Evolutionary conservation across 495 filamentous ascomycete species (phyloP).

Genomic region (Bacidia rubella): DNA sequence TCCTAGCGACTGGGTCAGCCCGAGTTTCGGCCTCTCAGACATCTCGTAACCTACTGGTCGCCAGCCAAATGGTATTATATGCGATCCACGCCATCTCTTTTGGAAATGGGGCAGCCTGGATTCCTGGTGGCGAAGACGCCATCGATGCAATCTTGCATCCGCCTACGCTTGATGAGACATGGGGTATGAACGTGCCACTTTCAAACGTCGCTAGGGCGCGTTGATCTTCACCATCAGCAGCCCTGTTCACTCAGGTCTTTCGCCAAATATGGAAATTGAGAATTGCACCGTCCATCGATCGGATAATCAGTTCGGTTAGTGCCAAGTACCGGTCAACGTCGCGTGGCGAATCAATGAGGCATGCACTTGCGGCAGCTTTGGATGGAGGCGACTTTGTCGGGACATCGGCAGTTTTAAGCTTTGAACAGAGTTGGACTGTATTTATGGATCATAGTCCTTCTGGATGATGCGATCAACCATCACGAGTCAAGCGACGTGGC

Average conservation of each 20-base stretch:
- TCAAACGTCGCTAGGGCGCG: background rate
- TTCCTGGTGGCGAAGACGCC: background rate
- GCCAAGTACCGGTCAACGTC: background rate
- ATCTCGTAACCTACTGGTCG: background rate
- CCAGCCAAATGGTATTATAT: background rate
- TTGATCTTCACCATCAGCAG: background rate
- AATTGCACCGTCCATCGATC: background rate
- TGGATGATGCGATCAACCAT: background rate
- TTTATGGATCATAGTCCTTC: background rate
- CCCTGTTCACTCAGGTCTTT: background rate
- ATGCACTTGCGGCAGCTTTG: background rate
- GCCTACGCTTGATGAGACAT: background rate
- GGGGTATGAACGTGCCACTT: background rate
- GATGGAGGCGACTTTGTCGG: background rate
- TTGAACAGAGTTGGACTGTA: background rate
- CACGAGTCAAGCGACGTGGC: background rate
- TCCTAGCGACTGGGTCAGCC: background rate
- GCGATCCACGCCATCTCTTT: background rate
- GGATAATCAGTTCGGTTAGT: background rate
- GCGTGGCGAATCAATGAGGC: background rate
- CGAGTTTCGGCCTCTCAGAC: background rate
- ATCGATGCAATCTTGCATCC: background rate
- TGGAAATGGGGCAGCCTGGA: background rate
- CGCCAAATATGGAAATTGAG: background rate
- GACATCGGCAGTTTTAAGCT: background rate